phyloP scores from a whole-genome alignment of 2,329 filamentous ascomycete species.

The Chrysoporthe deuterocubensis region DNA sequence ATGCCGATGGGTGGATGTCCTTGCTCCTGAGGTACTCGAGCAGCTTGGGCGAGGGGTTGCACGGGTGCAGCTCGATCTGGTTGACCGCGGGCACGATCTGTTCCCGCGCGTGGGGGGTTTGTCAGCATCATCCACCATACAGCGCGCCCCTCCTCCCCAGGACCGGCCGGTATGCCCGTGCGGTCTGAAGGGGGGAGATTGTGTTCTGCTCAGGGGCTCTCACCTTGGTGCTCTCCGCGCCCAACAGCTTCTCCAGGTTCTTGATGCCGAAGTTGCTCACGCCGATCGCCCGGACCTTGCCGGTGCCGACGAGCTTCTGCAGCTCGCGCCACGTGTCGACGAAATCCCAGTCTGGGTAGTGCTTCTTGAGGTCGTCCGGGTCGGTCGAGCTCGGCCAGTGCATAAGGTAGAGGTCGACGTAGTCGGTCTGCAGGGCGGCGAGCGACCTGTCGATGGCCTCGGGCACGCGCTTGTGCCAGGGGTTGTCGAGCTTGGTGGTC shows the following conservation, averaged over 20 bases:
- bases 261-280: slow-evolving; percentile 85
- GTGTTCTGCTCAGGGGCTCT: slow-evolving; percentile 19
- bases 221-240: slow-evolving; percentile 66
- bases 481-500: slow-evolving; percentile 76
- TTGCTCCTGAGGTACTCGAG: slow-evolving; percentile 73
- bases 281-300: slow-evolving; percentile 80
- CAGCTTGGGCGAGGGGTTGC: slow-evolving; percentile 80
- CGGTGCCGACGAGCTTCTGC: slow-evolving; percentile 69
- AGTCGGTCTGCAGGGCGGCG: slow-evolving; percentile 64
- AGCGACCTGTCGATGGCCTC: slow-evolving; percentile 65
- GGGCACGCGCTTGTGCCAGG: slow-evolving; percentile 71
- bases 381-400: slow-evolving; percentile 72
- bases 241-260: slow-evolving; percentile 78
- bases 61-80: slow-evolving; percentile 82
- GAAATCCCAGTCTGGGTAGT: slow-evolving; percentile 79
- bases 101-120: not conserved
- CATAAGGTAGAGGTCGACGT: slow-evolving; percentile 73
- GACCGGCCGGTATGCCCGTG: no score
- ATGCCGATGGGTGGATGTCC: slow-evolving; percentile 75
- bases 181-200: not conserved
- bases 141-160: no score
- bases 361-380: slow-evolving; percentile 66
- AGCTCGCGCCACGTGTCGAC: slow-evolving; percentile 77
- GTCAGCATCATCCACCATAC: not conserved
- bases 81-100: slow-evolving; percentile 70